Conservation (phyloP, 2,329 filamentous ascomycete genomes). For the Rhexocercosporidium sp. region DNA sequence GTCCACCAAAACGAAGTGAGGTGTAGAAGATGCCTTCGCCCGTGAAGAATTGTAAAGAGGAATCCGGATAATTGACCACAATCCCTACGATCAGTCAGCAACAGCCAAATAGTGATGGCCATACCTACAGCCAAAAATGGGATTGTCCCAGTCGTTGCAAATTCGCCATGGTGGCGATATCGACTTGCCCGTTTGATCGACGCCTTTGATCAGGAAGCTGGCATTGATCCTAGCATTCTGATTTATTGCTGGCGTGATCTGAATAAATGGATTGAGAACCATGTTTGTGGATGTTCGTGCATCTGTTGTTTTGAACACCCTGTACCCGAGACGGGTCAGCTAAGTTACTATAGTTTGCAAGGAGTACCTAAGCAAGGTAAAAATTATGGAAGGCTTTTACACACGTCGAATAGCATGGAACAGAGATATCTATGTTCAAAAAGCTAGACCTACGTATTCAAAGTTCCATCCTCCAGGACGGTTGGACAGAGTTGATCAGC, state of each 20-base stretch:
- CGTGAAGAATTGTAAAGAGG: conserved; percentile 50
- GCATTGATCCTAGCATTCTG: conserved; percentile 47
- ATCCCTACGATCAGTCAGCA: conserved; percentile 44
- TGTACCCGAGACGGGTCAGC: not conserved
- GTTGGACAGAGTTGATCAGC: conserved; percentile 15
- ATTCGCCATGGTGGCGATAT: conserved; percentile 24
- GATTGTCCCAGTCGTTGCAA: conserved; percentile 40
- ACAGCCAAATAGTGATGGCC: not conserved
- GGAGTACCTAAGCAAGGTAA: no score
- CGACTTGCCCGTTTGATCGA: conserved; percentile 7
- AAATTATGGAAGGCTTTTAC: no score
- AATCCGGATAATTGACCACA: conserved; percentile 49
- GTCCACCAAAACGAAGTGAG: conserved; percentile 41
- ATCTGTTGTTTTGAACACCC: conserved; percentile 12
- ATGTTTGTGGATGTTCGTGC: not conserved
- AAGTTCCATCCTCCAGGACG: not conserved
- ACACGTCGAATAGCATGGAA: no score
- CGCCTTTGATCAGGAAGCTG: conserved; percentile 39
- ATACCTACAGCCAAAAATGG: conserved; percentile 40
- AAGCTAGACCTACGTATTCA: conserved; percentile 9
- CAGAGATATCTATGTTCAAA: no score
- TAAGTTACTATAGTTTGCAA: no score
- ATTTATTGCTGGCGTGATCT: conserved; percentile 50
- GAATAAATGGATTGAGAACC: conserved; percentile 44
- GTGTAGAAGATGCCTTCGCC: conserved; percentile 48